Percentiles rank a stretch among this genome's conserved stretches.
phyloP scores from a whole-genome alignment of 495 filamentous ascomycete species.

The Durotheca rogersii region DNA sequence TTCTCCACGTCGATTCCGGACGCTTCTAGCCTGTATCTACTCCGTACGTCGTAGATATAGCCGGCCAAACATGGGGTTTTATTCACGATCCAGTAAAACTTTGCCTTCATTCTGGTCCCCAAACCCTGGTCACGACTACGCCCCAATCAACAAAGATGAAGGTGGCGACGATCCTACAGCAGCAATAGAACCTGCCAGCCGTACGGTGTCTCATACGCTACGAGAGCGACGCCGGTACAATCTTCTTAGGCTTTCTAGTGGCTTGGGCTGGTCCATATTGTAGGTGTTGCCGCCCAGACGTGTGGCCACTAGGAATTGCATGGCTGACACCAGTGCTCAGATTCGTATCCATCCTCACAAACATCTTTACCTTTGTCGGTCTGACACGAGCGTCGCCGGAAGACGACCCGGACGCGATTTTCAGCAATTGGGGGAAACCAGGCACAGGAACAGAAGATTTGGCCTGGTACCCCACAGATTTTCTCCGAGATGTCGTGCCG shows the following conservation, averaged over 20 bases:
- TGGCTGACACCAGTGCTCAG: slow-evolving; percentile 26
- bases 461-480: slow-evolving; percentile 71
- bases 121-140: slow-evolving; percentile 13
- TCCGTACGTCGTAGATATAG: too few relatives aligned
- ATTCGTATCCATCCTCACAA: slow-evolving; percentile 29
- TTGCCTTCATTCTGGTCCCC: slow-evolving; percentile 20
- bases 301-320: background rate
- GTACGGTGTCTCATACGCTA: background rate
- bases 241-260: slow-evolving; percentile 18
- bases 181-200: slow-evolving; percentile 2
- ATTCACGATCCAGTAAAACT: slow-evolving; percentile 4
- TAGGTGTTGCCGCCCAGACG: slow-evolving; percentile 23
- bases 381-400: too few relatives aligned
- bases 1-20: too few relatives aligned
- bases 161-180: slow-evolving; percentile 7
- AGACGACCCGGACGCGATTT: slow-evolving; percentile 54
- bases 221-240: slow-evolving; percentile 8
- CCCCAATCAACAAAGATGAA: slow-evolving; percentile 19
- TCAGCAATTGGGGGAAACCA: slow-evolving; percentile 56
- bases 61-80: slow-evolving; percentile 13
- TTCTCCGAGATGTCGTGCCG: slow-evolving; percentile 68
- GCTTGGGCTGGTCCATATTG: slow-evolving; percentile 38
- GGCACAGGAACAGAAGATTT: slow-evolving; percentile 50
- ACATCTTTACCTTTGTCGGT: too few relatives aligned
- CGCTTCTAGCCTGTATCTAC: background rate